Conservation (phyloP, 1,139 yeast species). For the Geotrichum siamense region DNA sequence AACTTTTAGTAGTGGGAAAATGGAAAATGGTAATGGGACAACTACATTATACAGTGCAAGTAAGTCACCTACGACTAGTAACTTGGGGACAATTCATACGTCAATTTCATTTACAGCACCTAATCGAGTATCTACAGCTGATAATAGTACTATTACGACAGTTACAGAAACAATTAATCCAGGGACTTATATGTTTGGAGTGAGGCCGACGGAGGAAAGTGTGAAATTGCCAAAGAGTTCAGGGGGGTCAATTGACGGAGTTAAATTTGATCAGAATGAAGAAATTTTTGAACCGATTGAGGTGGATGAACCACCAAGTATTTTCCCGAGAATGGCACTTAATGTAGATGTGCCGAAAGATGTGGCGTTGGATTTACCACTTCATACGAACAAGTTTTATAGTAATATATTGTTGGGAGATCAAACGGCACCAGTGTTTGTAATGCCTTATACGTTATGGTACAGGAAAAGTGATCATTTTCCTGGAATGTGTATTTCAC, state of each 20-base stretch:
- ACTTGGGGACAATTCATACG: constrained; percentile 6
- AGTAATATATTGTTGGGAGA: constrained; percentile 51
- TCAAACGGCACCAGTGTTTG: constrained; percentile 41
- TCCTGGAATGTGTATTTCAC: constrained; percentile 55
- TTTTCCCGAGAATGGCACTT: constrained; percentile 44
- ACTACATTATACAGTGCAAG: constrained; percentile 9
- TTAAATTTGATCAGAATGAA: constrained; percentile 25
- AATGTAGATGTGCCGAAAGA: constrained; percentile 46
- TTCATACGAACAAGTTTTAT: constrained; percentile 66
- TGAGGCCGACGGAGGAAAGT: too few relatives aligned
- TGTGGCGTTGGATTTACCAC: constrained; percentile 38
- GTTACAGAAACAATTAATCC: constrained; percentile 11
- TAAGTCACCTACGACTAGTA: not conserved
- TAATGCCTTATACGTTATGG: constrained; percentile 60
- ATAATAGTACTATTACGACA: not conserved
- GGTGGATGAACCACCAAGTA: constrained; percentile 43
- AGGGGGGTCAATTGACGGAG: constrained; percentile 9
- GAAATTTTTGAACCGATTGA: constrained; percentile 48
- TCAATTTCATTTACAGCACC: constrained; percentile 1
- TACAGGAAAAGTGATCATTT: constrained; percentile 39
- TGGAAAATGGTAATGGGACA: not conserved
- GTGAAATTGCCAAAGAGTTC: not conserved
- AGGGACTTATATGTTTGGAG: constrained; percentile 4
- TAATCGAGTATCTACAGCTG: constrained; percentile 4
- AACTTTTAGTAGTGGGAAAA: too few relatives aligned